phyloP scores from a whole-genome alignment of 2,329 filamentous ascomycete species.

The Fusarium nisikadoi region DNA sequence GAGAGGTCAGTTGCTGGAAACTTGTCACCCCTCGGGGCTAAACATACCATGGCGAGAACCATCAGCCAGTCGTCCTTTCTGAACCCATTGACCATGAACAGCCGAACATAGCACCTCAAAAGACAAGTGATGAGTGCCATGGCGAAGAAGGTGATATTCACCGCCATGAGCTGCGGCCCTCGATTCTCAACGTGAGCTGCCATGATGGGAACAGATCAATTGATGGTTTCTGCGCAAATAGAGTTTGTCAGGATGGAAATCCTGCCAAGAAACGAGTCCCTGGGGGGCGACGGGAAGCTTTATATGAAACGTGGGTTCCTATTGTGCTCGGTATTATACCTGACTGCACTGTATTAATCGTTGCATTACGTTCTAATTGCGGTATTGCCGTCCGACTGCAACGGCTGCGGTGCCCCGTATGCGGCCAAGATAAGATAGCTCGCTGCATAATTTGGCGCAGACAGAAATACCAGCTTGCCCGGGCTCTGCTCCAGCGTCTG shows the following conservation, averaged over 20 bases:
- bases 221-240: neutral
- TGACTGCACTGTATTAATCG: neutral
- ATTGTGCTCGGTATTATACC: neutral
- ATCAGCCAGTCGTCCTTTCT: slow-evolving; percentile 53
- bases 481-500: accelerated
- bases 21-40: neutral
- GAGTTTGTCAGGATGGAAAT: slow-evolving; percentile 12
- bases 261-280: neutral
- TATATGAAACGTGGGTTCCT: slow-evolving; percentile 11
- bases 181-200: slow-evolving; percentile 40
- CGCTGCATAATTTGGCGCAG: neutral
- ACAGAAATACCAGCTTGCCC: neutral
- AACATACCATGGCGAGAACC: slow-evolving; percentile 45
- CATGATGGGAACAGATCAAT: slow-evolving; percentile 18
- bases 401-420: slow-evolving; percentile 42
- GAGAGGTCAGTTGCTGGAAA: slow-evolving; percentile 27
- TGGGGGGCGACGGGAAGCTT: neutral
- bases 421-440: neutral
- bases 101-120: slow-evolving; percentile 49
- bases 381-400: slow-evolving; percentile 2
- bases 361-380: neutral
- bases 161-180: slow-evolving; percentile 46
- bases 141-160: slow-evolving; percentile 46
- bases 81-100: slow-evolving; percentile 48
- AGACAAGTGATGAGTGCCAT: slow-evolving; percentile 42